A percentile compares a stretch with the other conserved stretches of the same genome.
These are phyloP conservation scores for Ogataea ganodermae DNA, from an alignment of 805 yeast genomes.

Conservation along the genomic window DNA sequence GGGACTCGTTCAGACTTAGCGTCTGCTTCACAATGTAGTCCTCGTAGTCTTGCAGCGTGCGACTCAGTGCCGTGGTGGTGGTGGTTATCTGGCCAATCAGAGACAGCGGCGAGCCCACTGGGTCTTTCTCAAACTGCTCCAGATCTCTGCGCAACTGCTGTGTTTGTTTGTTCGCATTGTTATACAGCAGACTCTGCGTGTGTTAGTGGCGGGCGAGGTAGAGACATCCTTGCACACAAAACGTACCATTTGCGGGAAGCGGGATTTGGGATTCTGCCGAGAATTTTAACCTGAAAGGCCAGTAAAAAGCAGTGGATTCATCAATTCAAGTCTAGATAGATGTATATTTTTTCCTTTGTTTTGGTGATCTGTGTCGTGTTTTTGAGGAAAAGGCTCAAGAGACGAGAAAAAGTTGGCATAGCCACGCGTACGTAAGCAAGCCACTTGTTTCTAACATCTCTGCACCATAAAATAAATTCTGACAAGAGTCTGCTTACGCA, in stretches of 20 bases:
- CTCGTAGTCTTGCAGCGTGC: constrained; percentile 60
- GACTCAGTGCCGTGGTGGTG: constrained; percentile 68
- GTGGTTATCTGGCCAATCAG: constrained; percentile 67
- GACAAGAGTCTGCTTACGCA: too few species aligned
- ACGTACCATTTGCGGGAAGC: not conserved
- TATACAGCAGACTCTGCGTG: constrained; percentile 75
- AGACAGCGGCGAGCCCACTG: constrained; percentile 71
- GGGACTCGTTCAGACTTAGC: constrained; percentile 45
- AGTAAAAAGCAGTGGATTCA: not conserved
- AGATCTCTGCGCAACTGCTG: constrained; percentile 72
- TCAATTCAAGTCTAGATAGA: too few species aligned
- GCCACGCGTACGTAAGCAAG: too few species aligned
- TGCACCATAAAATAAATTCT: too few species aligned
- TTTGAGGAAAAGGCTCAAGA: too few species aligned
- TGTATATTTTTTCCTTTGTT: too few species aligned
- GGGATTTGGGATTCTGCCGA: too few species aligned
- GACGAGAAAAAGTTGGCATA: too few species aligned
- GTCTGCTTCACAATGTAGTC: constrained; percentile 56
- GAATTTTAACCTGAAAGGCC: too few species aligned
- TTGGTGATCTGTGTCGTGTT: too few species aligned
- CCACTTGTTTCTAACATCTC: too few species aligned
- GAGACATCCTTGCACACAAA: not conserved
- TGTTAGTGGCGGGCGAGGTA: too few species aligned
- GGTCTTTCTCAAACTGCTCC: constrained; percentile 61
- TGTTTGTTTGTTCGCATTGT: constrained; percentile 86